Percentiles rank a stretch among this genome's conserved stretches.
Conservation (phyloP, 805 yeast genomes). For the Suhomyces sp. region DNA sequence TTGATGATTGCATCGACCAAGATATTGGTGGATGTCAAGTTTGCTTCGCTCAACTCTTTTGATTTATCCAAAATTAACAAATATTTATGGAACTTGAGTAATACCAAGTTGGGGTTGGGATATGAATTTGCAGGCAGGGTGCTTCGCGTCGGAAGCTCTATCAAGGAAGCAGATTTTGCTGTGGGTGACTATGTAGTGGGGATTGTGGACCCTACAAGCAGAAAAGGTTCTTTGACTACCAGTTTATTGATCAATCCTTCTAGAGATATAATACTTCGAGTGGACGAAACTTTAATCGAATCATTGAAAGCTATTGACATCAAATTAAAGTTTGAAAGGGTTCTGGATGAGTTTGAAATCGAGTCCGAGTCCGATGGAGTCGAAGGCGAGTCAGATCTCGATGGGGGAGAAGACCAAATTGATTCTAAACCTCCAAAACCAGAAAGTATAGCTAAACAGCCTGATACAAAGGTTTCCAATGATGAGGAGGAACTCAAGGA, state of each 20-base stretch:
- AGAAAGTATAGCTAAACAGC: neutral
- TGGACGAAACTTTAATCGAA: conserved; percentile 23
- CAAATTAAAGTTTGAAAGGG: conserved; percentile 13
- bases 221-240: conserved; percentile 59
- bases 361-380: conserved; percentile 10
- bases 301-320: conserved; percentile 24
- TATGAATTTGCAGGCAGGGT: conserved; percentile 67
- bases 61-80: conserved; percentile 62
- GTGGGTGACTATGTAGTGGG: conserved; percentile 72
- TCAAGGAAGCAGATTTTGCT: conserved; percentile 29
- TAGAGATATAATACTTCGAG: conserved; percentile 39
- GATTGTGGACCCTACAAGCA: conserved; percentile 48
- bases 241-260: conserved; percentile 54
- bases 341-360: conserved; percentile 7
- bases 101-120: conserved; percentile 62
- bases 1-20: conserved; percentile 48
- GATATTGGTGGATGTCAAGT: conserved; percentile 57
- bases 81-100: conserved; percentile 50
- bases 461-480: conserved; percentile 1
- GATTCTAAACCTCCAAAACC: conserved; percentile 4
- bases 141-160: conserved; percentile 52
- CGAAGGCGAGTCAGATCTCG: neutral
- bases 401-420: conserved; percentile 1
- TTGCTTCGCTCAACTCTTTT: conserved; percentile 63
- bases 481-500: conserved; percentile 2